Evolutionary conservation across 768 basidiomycete species (phyloP), one percentile per base, ranked within the genome.

Genomic region (Lactifluus piperatus): DNA sequence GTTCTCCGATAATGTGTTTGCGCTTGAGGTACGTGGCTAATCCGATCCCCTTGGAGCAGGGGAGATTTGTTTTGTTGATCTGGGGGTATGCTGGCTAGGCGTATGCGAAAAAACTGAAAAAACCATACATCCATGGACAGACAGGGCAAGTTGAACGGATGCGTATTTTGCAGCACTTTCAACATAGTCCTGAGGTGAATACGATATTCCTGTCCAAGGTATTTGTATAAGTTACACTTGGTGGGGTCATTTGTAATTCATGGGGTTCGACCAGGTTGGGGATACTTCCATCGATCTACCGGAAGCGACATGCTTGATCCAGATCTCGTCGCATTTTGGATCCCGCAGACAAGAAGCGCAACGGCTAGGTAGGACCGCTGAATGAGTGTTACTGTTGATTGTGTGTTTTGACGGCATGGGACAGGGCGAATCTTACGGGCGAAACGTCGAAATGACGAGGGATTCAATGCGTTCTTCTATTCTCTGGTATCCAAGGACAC

Each of bases 381-480:
- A 50, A 24, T 30, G 37, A 22, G 53, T 43, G 26, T 34, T 26
- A 18, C 11, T 8, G 53, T 4, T 30, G 34, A 56, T 30, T 13
- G 7, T 13, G 7, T 29, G 41, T n/a, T 24, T 37, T 56, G 29
- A 49, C 16, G 26, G 7, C 24, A 39, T 32, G 57, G 66, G 43
- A 26, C 62, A 91, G 94, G 94, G 14, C 93, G 97, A 47, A 99
- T 99, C 67, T 75, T 99, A 46, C 88, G 97, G 47, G 97, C 97
- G 9, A 99, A 99, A 72, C 82, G 97, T 59, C 81, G 97, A 63
- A 99, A 99, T 68, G 97, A 99, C 68, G 97, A 98, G 73, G 97
- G 97, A 1, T 99, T 99, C 76, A 99, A 99, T 64, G 97, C 97
- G 24, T 99, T 98, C 76, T 99, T 99, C 75, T 99, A 99, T 72